phyloP scores from a whole-genome alignment of 2,329 filamentous ascomycete species.

The Penicillium digitatum region DNA sequence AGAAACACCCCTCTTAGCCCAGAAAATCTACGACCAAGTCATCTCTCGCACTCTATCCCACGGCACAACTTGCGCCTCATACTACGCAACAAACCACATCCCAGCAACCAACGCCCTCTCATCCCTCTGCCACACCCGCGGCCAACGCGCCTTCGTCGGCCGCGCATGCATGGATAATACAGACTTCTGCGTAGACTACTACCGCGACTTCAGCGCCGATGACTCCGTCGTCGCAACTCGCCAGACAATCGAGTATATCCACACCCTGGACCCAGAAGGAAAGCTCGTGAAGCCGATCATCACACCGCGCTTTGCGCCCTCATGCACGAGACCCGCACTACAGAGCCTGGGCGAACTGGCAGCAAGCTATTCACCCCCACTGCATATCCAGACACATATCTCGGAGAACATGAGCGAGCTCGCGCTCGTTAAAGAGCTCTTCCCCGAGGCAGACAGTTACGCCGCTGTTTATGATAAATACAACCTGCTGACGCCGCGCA shows the following conservation, averaged over 20 bases:
- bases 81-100: conserved; percentile 88
- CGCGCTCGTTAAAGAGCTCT: conserved; percentile 64
- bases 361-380: conserved; percentile 56
- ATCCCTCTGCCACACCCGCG: conserved; percentile 70
- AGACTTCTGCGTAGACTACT: conserved; percentile 66
- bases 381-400: conserved; percentile 76
- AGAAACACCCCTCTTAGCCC: conserved; percentile 26
- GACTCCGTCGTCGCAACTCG: conserved; percentile 55
- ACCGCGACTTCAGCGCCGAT: conserved; percentile 67
- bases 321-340: conserved; percentile 56
- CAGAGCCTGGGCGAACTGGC: conserved; percentile 62
- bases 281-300: conserved; percentile 71
- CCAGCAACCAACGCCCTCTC: conserved; percentile 86
- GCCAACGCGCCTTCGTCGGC: conserved; percentile 87
- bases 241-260: conserved; percentile 62
- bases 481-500: conserved; percentile 66
- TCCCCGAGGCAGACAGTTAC: conserved; percentile 63
- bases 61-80: conserved; percentile 90
- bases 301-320: conserved; percentile 63
- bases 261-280: conserved; percentile 59
- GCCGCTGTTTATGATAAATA: conserved; percentile 72
- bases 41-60: conserved; percentile 77
- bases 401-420: conserved; percentile 77
- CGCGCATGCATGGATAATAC: conserved; percentile 88
- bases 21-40: conserved; percentile 67